Percentiles rank a stretch among this genome's conserved stretches.
phyloP scores from a whole-genome alignment of 129 eudicot genomes.

The Arctium lappa region DNA sequence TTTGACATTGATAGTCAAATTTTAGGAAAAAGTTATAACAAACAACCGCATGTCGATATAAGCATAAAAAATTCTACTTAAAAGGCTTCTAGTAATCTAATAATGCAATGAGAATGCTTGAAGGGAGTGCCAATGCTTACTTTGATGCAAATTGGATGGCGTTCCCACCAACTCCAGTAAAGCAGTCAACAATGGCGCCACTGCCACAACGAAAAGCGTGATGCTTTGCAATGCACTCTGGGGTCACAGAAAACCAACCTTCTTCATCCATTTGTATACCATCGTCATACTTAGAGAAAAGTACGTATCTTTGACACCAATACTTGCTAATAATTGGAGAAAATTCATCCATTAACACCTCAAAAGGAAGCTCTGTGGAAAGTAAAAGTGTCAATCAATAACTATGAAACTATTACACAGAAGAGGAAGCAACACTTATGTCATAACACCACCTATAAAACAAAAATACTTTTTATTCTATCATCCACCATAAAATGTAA shows the following conservation, averaged over 20 bases:
- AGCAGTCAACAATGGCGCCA: constrained; percentile 69
- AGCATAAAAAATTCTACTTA: neutral
- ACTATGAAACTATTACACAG: neutral
- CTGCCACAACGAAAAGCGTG: constrained; percentile 81
- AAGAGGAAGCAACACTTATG: neutral
- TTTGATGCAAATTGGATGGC: constrained; percentile 80
- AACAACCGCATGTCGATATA: neutral
- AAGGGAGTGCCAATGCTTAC: constrained; percentile 28
- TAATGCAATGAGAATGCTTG: neutral
- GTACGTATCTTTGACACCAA: constrained; percentile 75
- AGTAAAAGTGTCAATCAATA: neutral
- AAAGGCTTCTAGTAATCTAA: neutral
- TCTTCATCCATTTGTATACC: constrained; percentile 93
- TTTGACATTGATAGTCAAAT: neutral
- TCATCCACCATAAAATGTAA: neutral
- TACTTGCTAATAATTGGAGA: constrained; percentile 61
- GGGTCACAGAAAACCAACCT: constrained; percentile 98
- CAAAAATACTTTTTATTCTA: neutral
- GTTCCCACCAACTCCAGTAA: constrained; percentile 96
- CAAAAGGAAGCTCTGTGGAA: constrained; percentile 32
- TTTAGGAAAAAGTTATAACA: neutral
- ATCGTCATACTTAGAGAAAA: constrained; percentile 72
- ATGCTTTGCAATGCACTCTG: constrained; percentile 80
- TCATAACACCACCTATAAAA: neutral
- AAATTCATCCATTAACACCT: constrained; percentile 31